Base-by-base conservation (phyloP, 371 early-diverging fungal genomes). In the Mortierella sp. region DNA sequence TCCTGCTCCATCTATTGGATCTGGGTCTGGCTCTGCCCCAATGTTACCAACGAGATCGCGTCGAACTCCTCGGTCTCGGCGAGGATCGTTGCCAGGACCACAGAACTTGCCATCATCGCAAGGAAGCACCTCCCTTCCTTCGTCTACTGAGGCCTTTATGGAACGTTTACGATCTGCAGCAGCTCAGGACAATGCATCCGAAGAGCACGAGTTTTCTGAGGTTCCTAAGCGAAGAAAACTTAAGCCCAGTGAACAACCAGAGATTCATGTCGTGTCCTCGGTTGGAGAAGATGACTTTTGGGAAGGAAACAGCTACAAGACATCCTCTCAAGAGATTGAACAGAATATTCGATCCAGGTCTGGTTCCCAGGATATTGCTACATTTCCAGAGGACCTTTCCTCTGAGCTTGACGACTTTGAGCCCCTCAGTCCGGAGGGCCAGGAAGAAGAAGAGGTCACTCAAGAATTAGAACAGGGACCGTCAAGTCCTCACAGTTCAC, bases 21-120 rank as follows among this genome's bases (percentile, higher is more conserved):
- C 37, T 37, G 37, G 37, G 5, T 37, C 37, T 9, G 37, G 37
- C 9, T 37, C 37, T 37, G 37, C 5, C 37, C 9, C 37, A 9
- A 5, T 37, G 37, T 9, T 37, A 37, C 3, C 37, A 37, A 37
- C 37, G 3, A 37, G 37, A 37, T 3, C 37, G 37, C 37, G 37
- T 19, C 47, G 58, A 21, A 21, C 65, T 15, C 57, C 23, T 28
- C 57, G 64, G 16, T 67, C 73, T 0, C 26, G 59, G 16, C 63
- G 59, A 18, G 25, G 23, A 23, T 26, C 44, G 5, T 19, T 9
- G 2, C 51, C 68, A 0, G 57, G 30, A 1, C 29, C 67, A 0
- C 60, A 60, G 19, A 68, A 67, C n/a, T 56, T 68, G 11, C 64
- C 68, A 11, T 73, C 74, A 1, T 73, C 74, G 0, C 74, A 73